Evolutionary conservation across 108 stramenopile genomes (phyloP), one percentile per base, ranked within the genome.

Genomic region (Cylindrotheca closterium): DNA sequence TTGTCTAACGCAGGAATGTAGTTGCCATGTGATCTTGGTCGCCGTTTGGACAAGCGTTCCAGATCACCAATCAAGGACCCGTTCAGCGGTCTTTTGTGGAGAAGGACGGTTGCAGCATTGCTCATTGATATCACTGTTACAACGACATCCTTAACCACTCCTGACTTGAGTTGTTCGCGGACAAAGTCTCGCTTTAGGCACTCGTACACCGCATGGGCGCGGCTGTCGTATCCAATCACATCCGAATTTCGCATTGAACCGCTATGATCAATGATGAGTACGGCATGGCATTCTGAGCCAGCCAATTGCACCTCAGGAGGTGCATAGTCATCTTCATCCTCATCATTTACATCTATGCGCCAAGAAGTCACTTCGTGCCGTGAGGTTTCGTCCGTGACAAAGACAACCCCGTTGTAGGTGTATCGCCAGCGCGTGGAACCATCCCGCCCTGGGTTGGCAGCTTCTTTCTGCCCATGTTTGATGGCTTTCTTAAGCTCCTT

Each of bases 1-100:
- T 47, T 47, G n/a, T 47, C 46, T 18, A 47, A n/a, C n/a, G 46
- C 46, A 18, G 46, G 46, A 47, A 47, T 47, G 46, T 47, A 47
- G n/a, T 47, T 47, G 18, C 46, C 46, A n/a, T 47, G 46, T 18
- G 46, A 47, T 47, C n/a, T 47, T 47, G 46, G 46, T 47, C 46
- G 17, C n/a, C 46, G 17, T 47, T 47, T 47, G 17, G 46, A 47
- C n/a, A 47, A 18, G 17, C 46, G 46, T 47, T 47, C 46, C 17
- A 47, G 17, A n/a, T 47, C n/a, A 18, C n/a, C n/a, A n/a, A 47
- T 47, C 17, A 47, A 47, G 17, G 46, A 47, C n/a, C n/a, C 46
- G n/a, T 47, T n/a, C 46, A 47, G n/a, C n/a, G 46, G 46, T 47
- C n/a, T 1, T 47, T 15, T 47, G 46, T 47, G 18, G 17, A 47